phyloP scores from a whole-genome alignment of 345 rosid species.

The Noccaea bulbosa region DNA sequence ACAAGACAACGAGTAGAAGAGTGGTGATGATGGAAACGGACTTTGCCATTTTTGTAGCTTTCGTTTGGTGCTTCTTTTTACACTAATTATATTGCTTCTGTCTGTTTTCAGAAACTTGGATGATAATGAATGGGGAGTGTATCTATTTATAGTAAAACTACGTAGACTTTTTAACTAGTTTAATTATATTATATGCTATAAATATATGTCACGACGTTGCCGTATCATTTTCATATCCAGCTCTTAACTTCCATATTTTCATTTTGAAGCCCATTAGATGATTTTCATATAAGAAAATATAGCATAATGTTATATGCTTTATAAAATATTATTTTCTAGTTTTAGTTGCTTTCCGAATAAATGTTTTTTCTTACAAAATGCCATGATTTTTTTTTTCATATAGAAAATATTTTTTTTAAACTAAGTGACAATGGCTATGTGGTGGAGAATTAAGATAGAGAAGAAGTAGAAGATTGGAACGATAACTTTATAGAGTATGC shows the following conservation, averaged over 20 bases:
- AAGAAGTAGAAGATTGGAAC: no score
- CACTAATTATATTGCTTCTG: not conserved
- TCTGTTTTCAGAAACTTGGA: not conserved
- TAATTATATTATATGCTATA: not conserved
- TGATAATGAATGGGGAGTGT: constrained; percentile 13
- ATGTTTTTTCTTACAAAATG: no score
- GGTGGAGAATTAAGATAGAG: no score
- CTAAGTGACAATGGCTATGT: no score
- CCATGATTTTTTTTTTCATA: no score
- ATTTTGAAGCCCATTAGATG: not conserved
- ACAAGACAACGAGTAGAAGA: constrained; percentile 30
- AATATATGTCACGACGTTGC: not conserved
- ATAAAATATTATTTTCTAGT: no score
- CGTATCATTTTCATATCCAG: not conserved
- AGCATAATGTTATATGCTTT: no score
- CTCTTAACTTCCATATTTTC: constrained; percentile 1
- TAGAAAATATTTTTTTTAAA: no score
- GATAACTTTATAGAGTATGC: no score
- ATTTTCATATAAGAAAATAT: no score
- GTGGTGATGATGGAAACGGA: constrained; percentile 22
- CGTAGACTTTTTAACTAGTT: not conserved
- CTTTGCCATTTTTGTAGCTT: constrained; percentile 29
- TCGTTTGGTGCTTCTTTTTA: not conserved
- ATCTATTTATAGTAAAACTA: constrained; percentile 21
- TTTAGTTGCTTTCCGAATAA: no score